These are phyloP conservation scores for Gymnopus androsaceus DNA, from an alignment of 1,284 basidiomycete genomes.

Conservation along the genomic window DNA sequence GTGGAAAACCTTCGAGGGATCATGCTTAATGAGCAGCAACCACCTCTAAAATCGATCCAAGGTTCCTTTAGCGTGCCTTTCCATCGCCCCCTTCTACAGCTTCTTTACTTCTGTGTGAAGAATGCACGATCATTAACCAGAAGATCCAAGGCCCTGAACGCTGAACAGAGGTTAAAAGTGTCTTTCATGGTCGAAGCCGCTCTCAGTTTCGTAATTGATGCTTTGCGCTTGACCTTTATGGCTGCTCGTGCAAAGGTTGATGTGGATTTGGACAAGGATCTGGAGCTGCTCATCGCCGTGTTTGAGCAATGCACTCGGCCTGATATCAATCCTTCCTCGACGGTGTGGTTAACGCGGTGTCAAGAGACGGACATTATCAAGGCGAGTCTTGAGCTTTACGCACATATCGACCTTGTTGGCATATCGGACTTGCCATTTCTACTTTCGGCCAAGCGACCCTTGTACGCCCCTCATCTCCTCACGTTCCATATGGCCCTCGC, in stretches of 20 bases:
- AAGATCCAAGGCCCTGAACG: conserved; percentile 53
- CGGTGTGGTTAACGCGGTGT: conserved; percentile 77
- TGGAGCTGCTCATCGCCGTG: conserved; percentile 79
- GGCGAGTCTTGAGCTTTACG: conserved; percentile 75
- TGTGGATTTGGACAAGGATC: conserved; percentile 72
- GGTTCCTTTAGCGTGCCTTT: conserved; percentile 69
- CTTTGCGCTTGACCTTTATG: conserved; percentile 69
- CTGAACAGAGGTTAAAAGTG: conserved; percentile 62
- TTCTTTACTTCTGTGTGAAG: conserved; percentile 75
- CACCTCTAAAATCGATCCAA: conserved; percentile 75
- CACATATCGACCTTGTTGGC: conserved; percentile 69
- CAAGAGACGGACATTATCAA: conserved; percentile 83
- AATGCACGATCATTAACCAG: conserved; percentile 56
- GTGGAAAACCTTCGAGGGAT: conserved; percentile 66
- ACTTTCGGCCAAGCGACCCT: conserved; percentile 60
- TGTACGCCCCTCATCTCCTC: conserved; percentile 77
- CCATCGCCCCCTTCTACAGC: conserved; percentile 79
- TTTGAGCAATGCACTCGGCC: conserved; percentile 77
- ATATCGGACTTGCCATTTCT: conserved; percentile 63
- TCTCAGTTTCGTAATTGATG: conserved; percentile 68
- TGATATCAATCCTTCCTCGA: conserved; percentile 66
- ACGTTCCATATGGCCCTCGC: conserved; percentile 88
- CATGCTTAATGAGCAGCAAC: conserved; percentile 73
- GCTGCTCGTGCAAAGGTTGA: conserved; percentile 60
- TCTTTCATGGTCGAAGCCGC: conserved; percentile 62